Evolutionary conservation across 1,139 yeast genomes (phyloP).

Genomic region (Yamadazyma mexicana): DNA sequence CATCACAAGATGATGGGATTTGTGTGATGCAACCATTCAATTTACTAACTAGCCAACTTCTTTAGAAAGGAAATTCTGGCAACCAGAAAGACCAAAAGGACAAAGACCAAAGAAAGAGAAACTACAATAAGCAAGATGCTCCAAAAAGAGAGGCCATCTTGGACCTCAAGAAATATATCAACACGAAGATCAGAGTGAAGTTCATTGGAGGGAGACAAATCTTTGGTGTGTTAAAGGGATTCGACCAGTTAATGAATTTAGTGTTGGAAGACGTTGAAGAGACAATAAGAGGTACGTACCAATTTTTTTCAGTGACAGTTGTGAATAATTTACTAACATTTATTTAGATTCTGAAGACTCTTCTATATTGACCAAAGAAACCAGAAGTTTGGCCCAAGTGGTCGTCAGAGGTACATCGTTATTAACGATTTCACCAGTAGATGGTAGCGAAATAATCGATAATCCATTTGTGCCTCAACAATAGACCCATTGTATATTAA

Average conservation of each 20-base stretch:
- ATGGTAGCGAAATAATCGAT: constrained; percentile 77
- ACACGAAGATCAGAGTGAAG: constrained; percentile 71
- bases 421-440: constrained; percentile 78
- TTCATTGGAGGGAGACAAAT: constrained; percentile 87
- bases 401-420: constrained; percentile 87
- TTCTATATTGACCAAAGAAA: constrained; percentile 45
- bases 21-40: no score
- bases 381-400: constrained; percentile 75
- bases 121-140: constrained; percentile 55
- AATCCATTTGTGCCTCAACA: constrained; percentile 53
- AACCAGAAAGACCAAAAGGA: constrained; percentile 1
- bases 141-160: constrained; percentile 90
- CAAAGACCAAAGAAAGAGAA: constrained; percentile 24
- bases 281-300: constrained; percentile 51
- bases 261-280: constrained; percentile 86
- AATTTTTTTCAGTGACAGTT: no score
- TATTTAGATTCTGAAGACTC: constrained; percentile 61
- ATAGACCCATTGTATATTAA: neutral
- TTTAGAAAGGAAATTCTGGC: constrained; percentile 1
- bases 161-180: constrained; percentile 77
- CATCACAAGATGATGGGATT: no score
- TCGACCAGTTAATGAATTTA: constrained; percentile 89
- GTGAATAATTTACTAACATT: constrained; percentile 22
- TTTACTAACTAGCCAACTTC: no score
- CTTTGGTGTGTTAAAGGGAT: constrained; percentile 79